A percentile compares a stretch with the other conserved stretches of the same genome.
Evolutionary conservation across 345 rosid species (phyloP).

Genomic region (Melaleuca alternifolia): DNA sequence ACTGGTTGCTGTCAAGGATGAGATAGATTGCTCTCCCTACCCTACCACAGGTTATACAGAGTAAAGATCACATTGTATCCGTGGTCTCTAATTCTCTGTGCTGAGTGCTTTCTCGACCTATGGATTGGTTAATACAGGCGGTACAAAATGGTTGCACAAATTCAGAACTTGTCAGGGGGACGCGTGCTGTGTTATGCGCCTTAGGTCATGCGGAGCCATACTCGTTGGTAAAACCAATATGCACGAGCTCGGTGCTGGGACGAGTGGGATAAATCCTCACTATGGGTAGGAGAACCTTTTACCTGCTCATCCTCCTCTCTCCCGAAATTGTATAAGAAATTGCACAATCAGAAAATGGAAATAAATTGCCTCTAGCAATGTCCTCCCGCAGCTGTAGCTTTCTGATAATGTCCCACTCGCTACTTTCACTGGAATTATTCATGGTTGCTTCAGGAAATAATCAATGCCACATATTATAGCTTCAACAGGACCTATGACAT

Average conservation of each 20-base stretch:
- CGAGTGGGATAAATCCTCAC: constrained; percentile 74
- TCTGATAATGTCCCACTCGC: not conserved
- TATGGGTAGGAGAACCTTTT: constrained; percentile 29
- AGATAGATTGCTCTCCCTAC: constrained; percentile 66
- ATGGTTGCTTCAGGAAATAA: not conserved
- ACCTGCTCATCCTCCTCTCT: not conserved
- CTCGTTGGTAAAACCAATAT: constrained; percentile 67
- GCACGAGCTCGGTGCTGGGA: constrained; percentile 85
- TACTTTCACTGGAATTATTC: not conserved
- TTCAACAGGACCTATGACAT: not conserved
- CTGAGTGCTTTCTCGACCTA: not conserved
- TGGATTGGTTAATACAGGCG: constrained; percentile 23
- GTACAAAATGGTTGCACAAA: constrained; percentile 69
- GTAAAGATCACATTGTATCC: not conserved
- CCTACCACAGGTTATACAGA: constrained; percentile 50
- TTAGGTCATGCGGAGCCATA: constrained; percentile 54
- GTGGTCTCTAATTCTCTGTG: not conserved
- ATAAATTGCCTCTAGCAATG: not conserved
- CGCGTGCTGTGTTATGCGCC: constrained; percentile 48
- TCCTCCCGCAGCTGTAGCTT: not conserved
- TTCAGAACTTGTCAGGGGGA: constrained; percentile 39
- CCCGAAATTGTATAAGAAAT: not conserved
- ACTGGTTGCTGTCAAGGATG: constrained; percentile 66
- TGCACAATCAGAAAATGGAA: not conserved
- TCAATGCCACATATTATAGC: not conserved